Percentiles rank a stretch among this genome's conserved stretches.
These are phyloP conservation scores for Graphilbum ipis-grandicollis DNA, from an alignment of 2,329 filamentous ascomycete genomes.

Conservation along the genomic window DNA sequence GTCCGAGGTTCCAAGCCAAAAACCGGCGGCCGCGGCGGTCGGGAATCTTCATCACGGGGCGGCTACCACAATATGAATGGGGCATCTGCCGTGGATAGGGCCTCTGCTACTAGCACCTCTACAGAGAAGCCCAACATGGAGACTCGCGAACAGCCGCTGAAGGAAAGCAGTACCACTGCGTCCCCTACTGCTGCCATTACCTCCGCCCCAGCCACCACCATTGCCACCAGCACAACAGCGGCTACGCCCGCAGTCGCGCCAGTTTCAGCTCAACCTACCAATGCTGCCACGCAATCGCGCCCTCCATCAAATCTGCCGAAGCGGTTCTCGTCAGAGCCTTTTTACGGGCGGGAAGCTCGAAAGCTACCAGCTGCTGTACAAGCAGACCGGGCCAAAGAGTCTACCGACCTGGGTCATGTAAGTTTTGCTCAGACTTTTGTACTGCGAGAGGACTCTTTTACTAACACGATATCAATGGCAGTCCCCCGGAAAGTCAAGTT, in stretches of 20 bases:
- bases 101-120: slow-evolving; percentile 4
- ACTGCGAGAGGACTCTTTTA: no score
- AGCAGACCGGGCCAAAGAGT: slow-evolving; percentile 25
- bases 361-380: slow-evolving; percentile 20
- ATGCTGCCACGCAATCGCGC: slow-evolving; percentile 9
- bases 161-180: slow-evolving; percentile 17
- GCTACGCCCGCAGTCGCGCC: no score
- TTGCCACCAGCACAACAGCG: not conserved
- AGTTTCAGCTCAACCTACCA: no score
- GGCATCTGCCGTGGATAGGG: slow-evolving; percentile 10
- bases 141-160: slow-evolving; percentile 13
- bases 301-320: slow-evolving; percentile 21
- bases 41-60: slow-evolving; percentile 17
- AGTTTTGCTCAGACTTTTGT: no score
- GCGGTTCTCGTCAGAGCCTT: slow-evolving; percentile 24
- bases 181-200: slow-evolving; percentile 4
- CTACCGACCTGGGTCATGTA: slow-evolving; percentile 17
- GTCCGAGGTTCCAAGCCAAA: slow-evolving; percentile 30
- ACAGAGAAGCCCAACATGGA: slow-evolving; percentile 19
- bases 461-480: no score
- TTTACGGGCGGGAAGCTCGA: slow-evolving; percentile 24
- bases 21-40: slow-evolving; percentile 27
- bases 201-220: not conserved
- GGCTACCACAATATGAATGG: slow-evolving; percentile 9
- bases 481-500: slow-evolving; percentile 7